Percentiles rank a stretch among this genome's conserved stretches.
Evolutionary conservation across 139 green algal genomes (phyloP).

Genomic region (Picochlorum sp.): DNA sequence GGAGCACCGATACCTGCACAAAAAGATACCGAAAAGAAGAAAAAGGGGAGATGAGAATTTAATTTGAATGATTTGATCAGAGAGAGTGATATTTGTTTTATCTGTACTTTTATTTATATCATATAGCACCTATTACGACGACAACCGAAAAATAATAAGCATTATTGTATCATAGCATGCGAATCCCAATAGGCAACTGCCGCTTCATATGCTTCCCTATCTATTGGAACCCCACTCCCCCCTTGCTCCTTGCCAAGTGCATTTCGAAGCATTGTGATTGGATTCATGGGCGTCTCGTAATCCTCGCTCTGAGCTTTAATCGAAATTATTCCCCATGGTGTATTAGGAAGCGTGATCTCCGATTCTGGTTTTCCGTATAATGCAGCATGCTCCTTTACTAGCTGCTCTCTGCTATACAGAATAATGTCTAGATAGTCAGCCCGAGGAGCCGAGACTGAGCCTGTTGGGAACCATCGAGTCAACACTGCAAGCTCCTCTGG

Average conservation of each 20-base stretch:
- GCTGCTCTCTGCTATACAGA: conserved; percentile 83
- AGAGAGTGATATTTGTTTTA: not conserved
- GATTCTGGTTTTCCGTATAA: conserved; percentile 33
- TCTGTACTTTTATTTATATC: not conserved
- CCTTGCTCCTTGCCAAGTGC: conserved; percentile 78
- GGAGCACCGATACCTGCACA: not conserved
- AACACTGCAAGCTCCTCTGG: conserved; percentile 81
- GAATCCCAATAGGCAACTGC: conserved; percentile 69
- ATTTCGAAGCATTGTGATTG: conserved; percentile 95
- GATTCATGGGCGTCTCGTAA: conserved; percentile 84
- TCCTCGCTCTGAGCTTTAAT: conserved; percentile 73
- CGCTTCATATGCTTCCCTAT: conserved; percentile 61
- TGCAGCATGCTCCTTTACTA: conserved; percentile 62
- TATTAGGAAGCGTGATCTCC: conserved; percentile 28
- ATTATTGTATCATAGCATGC: conserved; percentile 55
- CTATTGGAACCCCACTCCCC: conserved; percentile 74
- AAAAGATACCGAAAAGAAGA: not conserved
- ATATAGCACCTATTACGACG: not conserved
- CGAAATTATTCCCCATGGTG: conserved; percentile 89
- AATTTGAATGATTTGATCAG: not conserved
- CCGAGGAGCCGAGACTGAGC: conserved; percentile 32
- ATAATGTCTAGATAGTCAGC: conserved; percentile 86
- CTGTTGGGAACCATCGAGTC: conserved; percentile 51
- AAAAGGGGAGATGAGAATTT: not conserved
- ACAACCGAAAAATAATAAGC: not conserved